Evolutionary conservation across 169 alveolate genomes (phyloP).

Genomic region (Amoebophrya sp.): DNA sequence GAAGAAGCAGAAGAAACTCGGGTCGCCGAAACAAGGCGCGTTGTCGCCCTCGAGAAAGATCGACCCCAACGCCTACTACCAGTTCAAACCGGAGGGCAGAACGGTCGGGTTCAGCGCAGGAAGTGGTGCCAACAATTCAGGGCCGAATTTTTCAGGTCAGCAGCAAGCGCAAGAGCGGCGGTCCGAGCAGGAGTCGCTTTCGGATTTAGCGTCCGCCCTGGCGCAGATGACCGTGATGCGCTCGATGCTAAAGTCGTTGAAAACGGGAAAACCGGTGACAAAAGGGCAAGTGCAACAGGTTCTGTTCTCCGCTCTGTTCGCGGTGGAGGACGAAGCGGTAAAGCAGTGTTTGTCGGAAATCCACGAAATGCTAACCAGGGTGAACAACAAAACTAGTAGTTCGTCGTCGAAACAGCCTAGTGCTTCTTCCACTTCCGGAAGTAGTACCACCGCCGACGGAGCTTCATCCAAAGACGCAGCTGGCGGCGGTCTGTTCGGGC

Average conservation of each 20-base stretch:
- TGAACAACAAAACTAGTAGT: too few species aligned
- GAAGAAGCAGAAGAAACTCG: background rate
- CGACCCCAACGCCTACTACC: background rate
- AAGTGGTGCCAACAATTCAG: too few species aligned
- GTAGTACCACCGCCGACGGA: background rate
- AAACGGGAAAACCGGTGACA: background rate
- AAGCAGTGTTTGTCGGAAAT: background rate
- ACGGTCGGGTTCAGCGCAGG: too few species aligned
- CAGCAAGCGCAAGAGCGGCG: background rate
- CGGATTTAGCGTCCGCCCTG: background rate
- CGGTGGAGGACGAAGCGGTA: background rate
- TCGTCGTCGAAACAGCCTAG: background rate
- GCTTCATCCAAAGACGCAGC: background rate
- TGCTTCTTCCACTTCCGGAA: background rate
- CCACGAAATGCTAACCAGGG: background rate
- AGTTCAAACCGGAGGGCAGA: background rate
- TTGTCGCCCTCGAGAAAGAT: too few species aligned
- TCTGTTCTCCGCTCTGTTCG: background rate
- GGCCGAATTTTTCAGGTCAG: too few species aligned
- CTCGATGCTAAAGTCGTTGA: background rate
- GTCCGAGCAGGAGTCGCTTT: background rate
- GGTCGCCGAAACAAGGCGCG: too few species aligned
- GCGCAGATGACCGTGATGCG: conserved; percentile 19
- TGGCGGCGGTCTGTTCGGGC: background rate
- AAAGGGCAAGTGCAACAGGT: background rate